Evolutionary conservation across 2,329 filamentous ascomycete genomes (phyloP).

Genomic region (Fusarium papillatum): DNA sequence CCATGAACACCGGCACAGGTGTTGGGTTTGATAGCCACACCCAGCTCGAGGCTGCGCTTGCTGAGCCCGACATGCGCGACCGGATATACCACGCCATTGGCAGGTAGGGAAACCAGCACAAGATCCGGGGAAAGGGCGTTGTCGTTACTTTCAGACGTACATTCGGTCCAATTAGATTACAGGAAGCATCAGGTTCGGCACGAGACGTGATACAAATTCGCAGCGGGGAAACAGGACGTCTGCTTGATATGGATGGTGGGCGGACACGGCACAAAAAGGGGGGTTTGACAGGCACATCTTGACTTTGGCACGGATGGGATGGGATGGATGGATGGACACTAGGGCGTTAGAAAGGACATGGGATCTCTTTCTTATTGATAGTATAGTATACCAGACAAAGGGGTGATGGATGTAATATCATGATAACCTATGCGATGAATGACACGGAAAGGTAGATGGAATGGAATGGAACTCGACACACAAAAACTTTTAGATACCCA

Average conservation of each 20-base stretch:
- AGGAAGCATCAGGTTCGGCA: neutral
- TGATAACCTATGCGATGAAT: neutral
- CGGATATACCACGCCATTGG: constrained; percentile 41
- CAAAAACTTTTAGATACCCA: constrained; percentile 14
- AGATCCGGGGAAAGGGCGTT: neutral
- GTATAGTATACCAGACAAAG: neutral
- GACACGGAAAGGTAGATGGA: neutral
- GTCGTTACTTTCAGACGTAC: neutral
- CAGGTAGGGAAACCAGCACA: constrained; percentile 15
- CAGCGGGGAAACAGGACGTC: constrained; percentile 12
- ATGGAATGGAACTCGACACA: neutral
- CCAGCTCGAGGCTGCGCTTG: constrained; percentile 38
- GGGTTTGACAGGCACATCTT: neutral
- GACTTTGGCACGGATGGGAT: neutral
- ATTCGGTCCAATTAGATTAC: neutral
- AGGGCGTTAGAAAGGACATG: neutral
- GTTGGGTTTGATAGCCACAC: constrained; percentile 35
- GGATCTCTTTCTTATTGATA: neutral
- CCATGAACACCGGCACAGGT: constrained; percentile 6
- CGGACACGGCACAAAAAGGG: neutral
- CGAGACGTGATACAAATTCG: constrained; percentile 5
- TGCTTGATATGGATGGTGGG: constrained; percentile 7
- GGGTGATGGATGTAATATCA: neutral
- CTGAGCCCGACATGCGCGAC: constrained; percentile 39
- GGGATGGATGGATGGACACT: neutral